A percentile compares a stretch with the other conserved stretches of the same genome.
Evolutionary conservation across 75 land plant genomes (phyloP).

Genomic region (Pseudotsuga menziesii): DNA sequence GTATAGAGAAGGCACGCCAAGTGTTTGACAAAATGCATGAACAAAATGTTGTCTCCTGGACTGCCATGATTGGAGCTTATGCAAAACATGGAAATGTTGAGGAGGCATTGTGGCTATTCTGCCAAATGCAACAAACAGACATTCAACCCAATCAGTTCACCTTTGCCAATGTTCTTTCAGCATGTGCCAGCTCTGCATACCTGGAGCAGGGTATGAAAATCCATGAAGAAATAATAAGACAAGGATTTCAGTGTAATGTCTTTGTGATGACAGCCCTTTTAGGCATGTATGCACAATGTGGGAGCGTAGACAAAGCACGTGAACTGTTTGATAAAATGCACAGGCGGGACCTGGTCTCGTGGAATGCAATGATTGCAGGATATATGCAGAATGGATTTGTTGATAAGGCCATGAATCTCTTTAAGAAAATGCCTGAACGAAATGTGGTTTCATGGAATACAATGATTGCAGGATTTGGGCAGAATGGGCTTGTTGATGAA

Average conservation of each 20-base stretch:
- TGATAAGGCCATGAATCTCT: neutral
- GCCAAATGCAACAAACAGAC: slow-evolving; percentile 6
- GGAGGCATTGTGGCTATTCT: slow-evolving; percentile 12
- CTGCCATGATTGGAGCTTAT: slow-evolving; percentile 21
- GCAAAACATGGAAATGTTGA: slow-evolving; percentile 5
- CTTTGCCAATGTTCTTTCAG: too few species aligned
- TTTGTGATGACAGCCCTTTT: slow-evolving; percentile 6
- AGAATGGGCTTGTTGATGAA: neutral
- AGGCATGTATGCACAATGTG: slow-evolving; percentile 19
- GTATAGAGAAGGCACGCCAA: slow-evolving; percentile 14
- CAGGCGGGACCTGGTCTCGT: slow-evolving; percentile 7
- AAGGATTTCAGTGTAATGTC: neutral
- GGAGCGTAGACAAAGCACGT: slow-evolving; percentile 8
- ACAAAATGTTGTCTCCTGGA: slow-evolving; percentile 25
- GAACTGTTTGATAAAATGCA: slow-evolving; percentile 6
- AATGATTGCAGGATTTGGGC: neutral
- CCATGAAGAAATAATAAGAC: neutral
- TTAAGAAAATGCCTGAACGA: neutral
- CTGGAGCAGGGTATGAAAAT: too few species aligned
- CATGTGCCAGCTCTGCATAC: too few species aligned
- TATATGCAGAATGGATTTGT: slow-evolving; percentile 7
- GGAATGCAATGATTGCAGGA: slow-evolving; percentile 18
- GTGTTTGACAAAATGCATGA: slow-evolving; percentile 21
- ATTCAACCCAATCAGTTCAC: too few species aligned
- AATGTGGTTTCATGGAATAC: neutral